Evolutionary conservation across 1,139 yeast species (phyloP), one percentile per base, ranked within the genome.

Genomic region (Blastobotrys proliferans): DNA sequence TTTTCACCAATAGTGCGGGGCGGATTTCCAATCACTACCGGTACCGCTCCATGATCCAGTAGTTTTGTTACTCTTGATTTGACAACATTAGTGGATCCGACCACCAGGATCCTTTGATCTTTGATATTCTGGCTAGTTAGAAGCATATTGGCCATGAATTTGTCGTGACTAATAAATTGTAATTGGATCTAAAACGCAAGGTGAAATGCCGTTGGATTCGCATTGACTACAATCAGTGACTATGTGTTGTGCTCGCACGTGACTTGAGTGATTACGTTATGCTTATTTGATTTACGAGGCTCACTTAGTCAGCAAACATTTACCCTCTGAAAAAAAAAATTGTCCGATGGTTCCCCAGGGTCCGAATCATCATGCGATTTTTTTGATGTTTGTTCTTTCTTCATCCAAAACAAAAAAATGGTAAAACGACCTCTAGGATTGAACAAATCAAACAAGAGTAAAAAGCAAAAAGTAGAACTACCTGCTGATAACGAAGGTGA

Each of bases 351-450:
- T n/a, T n/a, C n/a, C n/a, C n/a, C n/a, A n/a, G n/a, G n/a, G n/a
- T n/a, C n/a, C n/a, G n/a, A 19, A 29, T 18, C 14, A 25, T 11
- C n/a, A 21, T 19, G 8, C 33, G 13, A 19, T 31, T 20, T 18
- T 18, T 29, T 21, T 19, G 18, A 5, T 26, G 20, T 31, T 22
- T 21, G 13, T 28, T 26, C 38, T 25, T 37, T 21, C 14, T 17
- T 40, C 40, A 22, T 17, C 31, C 35, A 20, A 19, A 33, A 32
- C 3, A 14, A 11, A 21, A 35, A 11, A 36, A 60, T 60, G 65
- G 63, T 51, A 33, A 88, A 85, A 60, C 76, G 96, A 72, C 85
- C 90, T 27, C 69, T 84, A 51, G 96, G 97, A 38, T 67, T 86
- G 44, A 86, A 86, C n/a, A 80, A 81, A 55, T 74, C 79, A 1